A percentile compares a stretch with the other conserved stretches of the same genome.
These are phyloP conservation scores for Sonneratia caseolaris DNA, from an alignment of 345 rosid species.

Conservation along the genomic window DNA sequence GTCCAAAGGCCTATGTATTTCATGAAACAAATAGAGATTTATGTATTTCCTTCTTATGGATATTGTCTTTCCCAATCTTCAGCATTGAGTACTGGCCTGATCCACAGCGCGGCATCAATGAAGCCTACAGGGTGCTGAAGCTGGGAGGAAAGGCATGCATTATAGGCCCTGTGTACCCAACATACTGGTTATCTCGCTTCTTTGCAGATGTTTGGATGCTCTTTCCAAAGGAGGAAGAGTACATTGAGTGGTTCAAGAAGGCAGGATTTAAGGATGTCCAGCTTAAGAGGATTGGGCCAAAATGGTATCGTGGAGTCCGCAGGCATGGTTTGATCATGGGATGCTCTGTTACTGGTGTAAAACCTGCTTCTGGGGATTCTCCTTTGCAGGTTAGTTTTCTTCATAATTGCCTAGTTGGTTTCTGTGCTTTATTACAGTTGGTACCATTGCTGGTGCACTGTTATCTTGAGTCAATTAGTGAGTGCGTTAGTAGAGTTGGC, in stretches of 20 bases:
- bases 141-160: slow-evolving; percentile 85
- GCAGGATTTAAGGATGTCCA: slow-evolving; percentile 94
- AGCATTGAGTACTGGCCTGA: slow-evolving; percentile 99
- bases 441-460: not conserved
- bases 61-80: slow-evolving; percentile 10
- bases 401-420: not conserved
- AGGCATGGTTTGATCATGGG: slow-evolving; percentile 98
- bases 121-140: slow-evolving; percentile 93
- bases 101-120: slow-evolving; percentile 92
- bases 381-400: slow-evolving; percentile 64
- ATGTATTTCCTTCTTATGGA: not conserved
- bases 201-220: slow-evolving; percentile 99
- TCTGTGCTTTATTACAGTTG: not conserved
- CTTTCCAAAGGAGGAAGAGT: slow-evolving; percentile 99
- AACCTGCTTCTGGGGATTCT: slow-evolving; percentile 94
- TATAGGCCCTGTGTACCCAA: slow-evolving; percentile 95
- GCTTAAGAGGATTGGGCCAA: slow-evolving; percentile 93
- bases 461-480: not conserved
- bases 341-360: slow-evolving; percentile 92
- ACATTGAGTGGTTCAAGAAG: slow-evolving; percentile 84
- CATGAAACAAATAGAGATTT: not conserved
- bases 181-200: slow-evolving; percentile 93
- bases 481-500: not conserved
- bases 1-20: not conserved
- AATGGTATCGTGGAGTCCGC: slow-evolving; percentile 99